phyloP scores from a whole-genome alignment of 1,284 basidiomycete genomes.

The Tremellales sp. region DNA sequence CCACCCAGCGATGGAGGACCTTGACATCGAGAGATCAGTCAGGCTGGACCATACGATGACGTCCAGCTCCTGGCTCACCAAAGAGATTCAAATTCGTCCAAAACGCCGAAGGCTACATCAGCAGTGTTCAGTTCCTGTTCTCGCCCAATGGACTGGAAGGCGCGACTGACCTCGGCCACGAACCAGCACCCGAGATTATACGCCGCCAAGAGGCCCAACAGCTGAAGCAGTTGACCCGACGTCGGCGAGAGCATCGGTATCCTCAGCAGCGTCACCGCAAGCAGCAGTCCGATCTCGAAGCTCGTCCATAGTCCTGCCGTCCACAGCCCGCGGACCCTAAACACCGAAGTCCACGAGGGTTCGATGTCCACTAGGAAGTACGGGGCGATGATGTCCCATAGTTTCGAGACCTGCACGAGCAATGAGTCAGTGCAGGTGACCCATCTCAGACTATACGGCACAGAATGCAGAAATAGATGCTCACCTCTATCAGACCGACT shows the following conservation, averaged over 20 bases:
- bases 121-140: background rate
- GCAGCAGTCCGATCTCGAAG: conserved; percentile 25
- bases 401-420: conserved; percentile 39
- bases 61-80: conserved; percentile 16
- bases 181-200: conserved; percentile 36
- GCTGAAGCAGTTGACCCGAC: conserved; percentile 13
- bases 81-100: conserved; percentile 31
- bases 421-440: conserved; percentile 4
- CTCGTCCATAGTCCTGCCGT: conserved; percentile 29
- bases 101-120: conserved; percentile 25
- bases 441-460: background rate
- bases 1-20: conserved; percentile 13
- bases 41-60: background rate
- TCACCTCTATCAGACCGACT: conserved; percentile 40
- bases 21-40: background rate
- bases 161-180: conserved; percentile 31
- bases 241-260: conserved; percentile 40
- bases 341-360: conserved; percentile 28
- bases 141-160: background rate
- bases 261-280: conserved; percentile 25
- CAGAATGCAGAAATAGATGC: conserved; percentile 2
- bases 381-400: conserved; percentile 44
- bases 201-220: conserved; percentile 14
- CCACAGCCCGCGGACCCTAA: conserved; percentile 27
- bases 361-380: conserved; percentile 29